A percentile compares a stretch with the other conserved stretches of the same genome.
These are phyloP conservation scores for Crithidia mellificae DNA, from an alignment of 208 protist genomes.

Conservation along the genomic window DNA sequence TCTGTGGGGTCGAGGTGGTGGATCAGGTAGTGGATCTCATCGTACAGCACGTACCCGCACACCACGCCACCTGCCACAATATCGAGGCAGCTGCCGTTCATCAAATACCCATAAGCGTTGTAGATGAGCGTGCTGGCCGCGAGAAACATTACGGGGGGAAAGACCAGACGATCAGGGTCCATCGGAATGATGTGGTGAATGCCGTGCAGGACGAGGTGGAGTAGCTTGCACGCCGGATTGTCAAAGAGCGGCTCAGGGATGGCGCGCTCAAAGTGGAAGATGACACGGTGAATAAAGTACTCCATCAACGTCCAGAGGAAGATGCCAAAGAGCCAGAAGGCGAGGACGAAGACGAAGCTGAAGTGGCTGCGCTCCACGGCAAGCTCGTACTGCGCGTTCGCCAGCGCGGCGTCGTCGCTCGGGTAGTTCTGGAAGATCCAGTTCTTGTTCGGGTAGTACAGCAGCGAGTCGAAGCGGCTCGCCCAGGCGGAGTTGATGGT, in stretches of 20 bases:
- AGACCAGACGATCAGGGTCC: constrained; percentile 59
- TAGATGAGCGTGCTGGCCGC: constrained; percentile 38
- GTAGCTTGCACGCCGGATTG: constrained; percentile 39
- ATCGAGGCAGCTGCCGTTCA: constrained; percentile 49
- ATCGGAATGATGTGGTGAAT: constrained; percentile 67
- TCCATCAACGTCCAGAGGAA: constrained; percentile 49
- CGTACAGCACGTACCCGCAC: constrained; percentile 50
- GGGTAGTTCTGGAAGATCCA: constrained; percentile 45
- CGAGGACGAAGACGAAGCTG: constrained; percentile 24
- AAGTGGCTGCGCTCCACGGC: constrained; percentile 33
- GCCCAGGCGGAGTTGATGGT: constrained; percentile 16
- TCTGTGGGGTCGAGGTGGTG: constrained; percentile 44
- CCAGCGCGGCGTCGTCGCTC: constrained; percentile 15
- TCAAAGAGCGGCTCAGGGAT: constrained; percentile 34
- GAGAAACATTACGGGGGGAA: constrained; percentile 48
- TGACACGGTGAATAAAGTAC: constrained; percentile 51
- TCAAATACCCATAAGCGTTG: constrained; percentile 28
- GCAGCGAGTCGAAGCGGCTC: constrained; percentile 35
- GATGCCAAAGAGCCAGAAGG: constrained; percentile 39
- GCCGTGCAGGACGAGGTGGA: constrained; percentile 52
- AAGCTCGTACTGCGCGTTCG: constrained; percentile 31
- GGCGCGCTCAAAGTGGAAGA: constrained; percentile 48
- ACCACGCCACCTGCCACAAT: constrained; percentile 38
- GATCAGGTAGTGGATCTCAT: constrained; percentile 53
- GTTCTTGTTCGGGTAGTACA: constrained; percentile 59